Percentiles rank a stretch among this genome's conserved stretches.
These are phyloP conservation scores for Saussurea involucrata DNA, from an alignment of 129 eudicot species.

Conservation along the genomic window DNA sequence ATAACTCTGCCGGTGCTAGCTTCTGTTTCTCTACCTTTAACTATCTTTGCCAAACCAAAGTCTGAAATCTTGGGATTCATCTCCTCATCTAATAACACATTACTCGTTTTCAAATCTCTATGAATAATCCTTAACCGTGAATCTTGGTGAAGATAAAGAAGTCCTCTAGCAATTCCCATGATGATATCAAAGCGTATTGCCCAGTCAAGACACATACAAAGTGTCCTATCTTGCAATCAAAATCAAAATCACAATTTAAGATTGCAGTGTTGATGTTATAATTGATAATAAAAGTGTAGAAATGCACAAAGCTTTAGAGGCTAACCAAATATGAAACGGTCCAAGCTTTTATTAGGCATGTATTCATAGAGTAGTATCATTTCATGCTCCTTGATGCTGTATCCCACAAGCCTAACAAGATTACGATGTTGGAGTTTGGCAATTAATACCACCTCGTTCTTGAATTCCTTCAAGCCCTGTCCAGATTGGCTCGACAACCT, in stretches of 20 bases:
- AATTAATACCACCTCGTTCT: conserved; percentile 42
- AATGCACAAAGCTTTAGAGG: not conserved
- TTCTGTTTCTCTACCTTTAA: conserved; percentile 31
- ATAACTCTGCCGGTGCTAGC: conserved; percentile 28
- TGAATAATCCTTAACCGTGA: conserved; percentile 36
- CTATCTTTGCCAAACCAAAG: conserved; percentile 41
- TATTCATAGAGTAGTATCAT: conserved; percentile 48
- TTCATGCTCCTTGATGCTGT: conserved; percentile 42
- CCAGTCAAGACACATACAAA: conserved; percentile 32
- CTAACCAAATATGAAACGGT: conserved; percentile 51
- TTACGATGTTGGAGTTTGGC: conserved; percentile 59
- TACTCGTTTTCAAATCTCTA: conserved; percentile 38
- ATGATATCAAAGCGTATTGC: conserved; percentile 39
- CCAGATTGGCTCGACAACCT: conserved; percentile 40
- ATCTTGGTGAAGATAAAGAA: conserved; percentile 49
- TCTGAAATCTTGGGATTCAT: conserved; percentile 39
- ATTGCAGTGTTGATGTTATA: not conserved
- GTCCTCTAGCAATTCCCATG: conserved; percentile 39
- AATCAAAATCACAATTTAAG: conserved; percentile 14
- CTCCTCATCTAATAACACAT: conserved; percentile 26
- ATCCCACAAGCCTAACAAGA: conserved; percentile 52
- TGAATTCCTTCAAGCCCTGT: conserved; percentile 50
- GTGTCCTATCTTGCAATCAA: conserved; percentile 25
- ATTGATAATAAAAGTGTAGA: not conserved
- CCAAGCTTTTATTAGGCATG: conserved; percentile 56